Evolutionary conservation across 1,284 basidiomycete genomes (phyloP).

Genomic region (Ustilago shanxiensis): DNA sequence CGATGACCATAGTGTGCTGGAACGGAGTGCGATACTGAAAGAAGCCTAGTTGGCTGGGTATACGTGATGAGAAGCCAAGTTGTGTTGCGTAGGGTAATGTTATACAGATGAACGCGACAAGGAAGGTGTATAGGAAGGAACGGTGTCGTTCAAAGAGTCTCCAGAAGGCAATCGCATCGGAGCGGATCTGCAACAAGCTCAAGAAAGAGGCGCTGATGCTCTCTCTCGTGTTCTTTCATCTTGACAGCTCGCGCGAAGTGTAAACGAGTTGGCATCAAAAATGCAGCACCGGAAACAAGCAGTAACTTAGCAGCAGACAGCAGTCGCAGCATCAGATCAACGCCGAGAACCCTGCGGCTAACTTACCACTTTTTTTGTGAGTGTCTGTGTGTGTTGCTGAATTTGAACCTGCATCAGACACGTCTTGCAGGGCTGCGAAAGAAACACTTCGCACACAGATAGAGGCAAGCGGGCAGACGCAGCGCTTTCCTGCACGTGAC

Average conservation of each 20-base stretch:
- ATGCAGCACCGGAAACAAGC: background rate
- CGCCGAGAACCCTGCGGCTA: conserved; percentile 4
- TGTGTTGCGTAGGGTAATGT: background rate
- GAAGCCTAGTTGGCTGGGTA: conserved; percentile 9
- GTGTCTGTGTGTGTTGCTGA: no score
- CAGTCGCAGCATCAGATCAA: background rate
- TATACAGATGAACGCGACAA: conserved; percentile 10
- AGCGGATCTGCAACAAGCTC: background rate
- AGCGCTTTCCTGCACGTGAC: conserved; percentile 10
- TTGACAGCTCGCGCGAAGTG: conserved; percentile 13
- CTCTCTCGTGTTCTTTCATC: background rate
- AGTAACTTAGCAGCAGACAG: conserved; percentile 1
- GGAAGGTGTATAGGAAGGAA: conserved; percentile 1
- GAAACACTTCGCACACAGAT: background rate
- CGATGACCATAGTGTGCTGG: background rate
- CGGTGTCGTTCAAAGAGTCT: background rate
- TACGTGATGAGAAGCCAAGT: conserved; percentile 1
- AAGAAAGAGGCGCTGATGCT: background rate
- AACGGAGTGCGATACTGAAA: background rate
- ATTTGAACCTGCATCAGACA: background rate
- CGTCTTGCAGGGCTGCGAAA: background rate
- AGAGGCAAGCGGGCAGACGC: background rate
- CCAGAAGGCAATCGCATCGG: background rate
- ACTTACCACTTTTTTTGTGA: background rate
- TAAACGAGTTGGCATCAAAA: conserved; percentile 8